Evolutionary conservation across 2,329 filamentous ascomycete species (phyloP), one percentile per base, ranked within the genome.

Genomic region (Botrytis medusae): DNA sequence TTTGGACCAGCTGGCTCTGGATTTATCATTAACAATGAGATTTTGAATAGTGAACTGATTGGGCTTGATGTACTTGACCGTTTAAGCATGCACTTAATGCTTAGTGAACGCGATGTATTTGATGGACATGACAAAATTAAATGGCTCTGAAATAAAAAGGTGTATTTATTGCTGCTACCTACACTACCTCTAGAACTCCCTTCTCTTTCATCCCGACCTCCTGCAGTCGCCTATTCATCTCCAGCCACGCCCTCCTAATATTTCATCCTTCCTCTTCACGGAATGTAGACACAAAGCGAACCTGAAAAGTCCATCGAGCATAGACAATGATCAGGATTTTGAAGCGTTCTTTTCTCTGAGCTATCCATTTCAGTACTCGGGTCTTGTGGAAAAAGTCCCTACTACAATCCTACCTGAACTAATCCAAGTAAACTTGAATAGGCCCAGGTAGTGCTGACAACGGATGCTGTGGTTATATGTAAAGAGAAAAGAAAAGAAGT

Each of bases 261-360:
- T 1, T 10, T 4, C 18, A 64, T 32, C 40, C 18, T 22, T n/a
- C 18, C 6, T 42, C 34, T 9, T 32, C 8, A 57, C 48, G 16
- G 48, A 42, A 57, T 69, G 51, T 69, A 69, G 65, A 69, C 65
- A 69, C 65, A 69, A 69, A 69, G 65, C 65, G 65, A 69, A 69
- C 48, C 65, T 69, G 65, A 69, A 42, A 42, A 57, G 65, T 42
- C 65, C 65, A 69, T 69, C 65, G 65, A 42, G 65, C 48, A 69
- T 69, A 69, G 65, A 57, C 65, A 57, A 32, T 69, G 32, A 51
- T 20, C 65, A 69, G 65, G 37, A 69, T 69, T 69, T 69, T 69
- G 65, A 69, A 69, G 65, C 65, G 65, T 51, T 51, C 48, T 57
- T 40, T 40, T 40, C 61, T n/a, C 65, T 69, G 65, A 69, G 65